Evolutionary conservation across 2,329 filamentous ascomycete species (phyloP).

Genomic region (Pseudogymnoascus sp.): DNA sequence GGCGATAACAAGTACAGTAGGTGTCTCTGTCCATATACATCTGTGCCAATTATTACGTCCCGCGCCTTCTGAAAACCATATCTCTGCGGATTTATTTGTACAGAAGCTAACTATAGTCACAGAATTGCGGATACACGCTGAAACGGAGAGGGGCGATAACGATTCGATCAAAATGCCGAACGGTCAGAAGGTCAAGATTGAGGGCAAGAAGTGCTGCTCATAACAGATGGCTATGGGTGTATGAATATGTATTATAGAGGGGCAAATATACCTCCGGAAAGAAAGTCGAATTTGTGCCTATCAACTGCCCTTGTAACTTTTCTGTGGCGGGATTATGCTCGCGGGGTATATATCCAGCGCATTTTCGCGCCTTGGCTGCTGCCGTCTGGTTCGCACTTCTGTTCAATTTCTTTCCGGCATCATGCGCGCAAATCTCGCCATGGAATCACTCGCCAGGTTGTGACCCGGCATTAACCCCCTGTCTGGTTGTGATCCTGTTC

Average conservation of each 20-base stretch:
- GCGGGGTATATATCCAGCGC: background rate
- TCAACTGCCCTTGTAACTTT: background rate
- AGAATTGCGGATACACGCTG: constrained; percentile 83
- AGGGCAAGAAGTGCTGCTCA: constrained; percentile 25
- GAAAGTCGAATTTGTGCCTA: background rate
- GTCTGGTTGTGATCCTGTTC: background rate
- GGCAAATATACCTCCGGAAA: background rate
- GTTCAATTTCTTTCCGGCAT: background rate
- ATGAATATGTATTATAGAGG: constrained; percentile 4
- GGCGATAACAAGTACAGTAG: constrained; percentile 50
- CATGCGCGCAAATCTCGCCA: background rate
- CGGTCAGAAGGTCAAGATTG: constrained; percentile 26
- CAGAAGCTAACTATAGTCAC: constrained; percentile 12
- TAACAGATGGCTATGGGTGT: background rate
- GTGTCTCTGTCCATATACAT: constrained; percentile 26
- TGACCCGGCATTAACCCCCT: background rate
- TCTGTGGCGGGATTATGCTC: background rate
- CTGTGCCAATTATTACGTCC: background rate
- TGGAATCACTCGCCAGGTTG: background rate
- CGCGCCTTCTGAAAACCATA: background rate
- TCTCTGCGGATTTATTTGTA: background rate
- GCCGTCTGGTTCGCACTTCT: background rate
- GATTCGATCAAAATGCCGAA: constrained; percentile 66
- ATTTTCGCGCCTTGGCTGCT: background rate
- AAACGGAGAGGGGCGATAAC: constrained; percentile 89